Conservation (phyloP, 2,329 filamentous ascomycete species). For the Phialocephala sp. region DNA sequence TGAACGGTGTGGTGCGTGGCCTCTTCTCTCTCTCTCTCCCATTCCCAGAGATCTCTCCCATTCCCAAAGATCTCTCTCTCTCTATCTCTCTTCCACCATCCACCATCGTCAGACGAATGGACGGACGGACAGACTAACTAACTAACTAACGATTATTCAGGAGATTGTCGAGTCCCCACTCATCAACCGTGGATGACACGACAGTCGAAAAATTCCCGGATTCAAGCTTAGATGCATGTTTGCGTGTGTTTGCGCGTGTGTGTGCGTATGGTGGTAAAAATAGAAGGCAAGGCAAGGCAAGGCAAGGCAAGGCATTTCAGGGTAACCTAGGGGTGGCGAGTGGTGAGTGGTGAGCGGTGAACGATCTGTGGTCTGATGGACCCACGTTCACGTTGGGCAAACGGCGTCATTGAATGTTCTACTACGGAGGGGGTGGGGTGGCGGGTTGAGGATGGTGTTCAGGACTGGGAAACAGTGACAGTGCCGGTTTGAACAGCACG, state of each 20-base stretch:
- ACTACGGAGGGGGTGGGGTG: neutral
- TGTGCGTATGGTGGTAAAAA: no score
- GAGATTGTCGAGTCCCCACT: constrained; percentile 37
- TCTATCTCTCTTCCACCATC: no score
- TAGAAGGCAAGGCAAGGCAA: no score
- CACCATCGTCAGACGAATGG: no score
- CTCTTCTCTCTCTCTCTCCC: constrained; percentile 1
- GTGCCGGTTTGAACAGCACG: constrained; percentile 1
- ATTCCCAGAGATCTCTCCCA: neutral
- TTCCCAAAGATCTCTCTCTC: no score
- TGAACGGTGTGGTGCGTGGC: constrained; percentile 39
- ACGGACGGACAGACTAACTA: neutral
- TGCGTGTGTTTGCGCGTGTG: no score
- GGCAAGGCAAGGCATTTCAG: neutral
- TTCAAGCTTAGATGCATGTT: constrained; percentile 22
- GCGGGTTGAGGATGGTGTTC: constrained; percentile 22
- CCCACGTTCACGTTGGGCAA: constrained; percentile 8
- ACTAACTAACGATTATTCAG: constrained; percentile 14
- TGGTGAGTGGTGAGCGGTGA: neutral
- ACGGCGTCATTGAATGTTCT: constrained; percentile 23
- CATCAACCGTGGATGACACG: constrained; percentile 35
- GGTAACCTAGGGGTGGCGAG: constrained; percentile 11
- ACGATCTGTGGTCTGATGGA: constrained; percentile 1
- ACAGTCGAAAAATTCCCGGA: constrained; percentile 29
- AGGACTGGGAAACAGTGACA: constrained; percentile 17